Evolutionary conservation across 176 grass and related monocot species (phyloP).

Genomic region (Olyra latifolia): DNA sequence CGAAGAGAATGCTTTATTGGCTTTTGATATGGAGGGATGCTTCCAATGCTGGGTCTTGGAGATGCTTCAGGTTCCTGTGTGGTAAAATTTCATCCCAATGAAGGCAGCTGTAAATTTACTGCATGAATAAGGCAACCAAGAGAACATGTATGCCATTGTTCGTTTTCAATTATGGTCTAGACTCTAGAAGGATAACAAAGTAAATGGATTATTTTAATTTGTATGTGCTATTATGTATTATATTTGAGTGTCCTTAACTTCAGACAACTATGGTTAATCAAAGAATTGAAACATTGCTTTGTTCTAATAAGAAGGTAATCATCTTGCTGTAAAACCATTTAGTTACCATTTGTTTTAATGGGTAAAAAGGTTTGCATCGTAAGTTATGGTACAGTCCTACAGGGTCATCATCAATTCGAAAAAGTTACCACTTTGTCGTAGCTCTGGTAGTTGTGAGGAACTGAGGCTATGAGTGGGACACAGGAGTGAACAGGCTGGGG

Average conservation of each 20-base stretch:
- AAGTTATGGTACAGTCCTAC: background rate
- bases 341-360: background rate
- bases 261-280: background rate
- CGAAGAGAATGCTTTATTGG: constrained; percentile 62
- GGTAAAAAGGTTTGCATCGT: background rate
- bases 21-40: constrained; percentile 69
- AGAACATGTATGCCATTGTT: background rate
- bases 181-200: background rate
- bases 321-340: background rate
- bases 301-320: background rate
- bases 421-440: background rate
- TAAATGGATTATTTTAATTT: background rate
- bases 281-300: background rate
- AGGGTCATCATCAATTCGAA: background rate
- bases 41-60: constrained; percentile 42
- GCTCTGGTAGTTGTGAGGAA: background rate
- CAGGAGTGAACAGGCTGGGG: background rate
- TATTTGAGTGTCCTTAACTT: background rate
- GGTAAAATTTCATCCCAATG: constrained; percentile 22
- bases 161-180: background rate
- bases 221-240: constrained; percentile 5
- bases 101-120: constrained; percentile 9
- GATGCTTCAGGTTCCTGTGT: constrained; percentile 54
- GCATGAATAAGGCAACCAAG: background rate
- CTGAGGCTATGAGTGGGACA: background rate